phyloP scores from a whole-genome alignment of 2,329 filamentous ascomycete genomes.

The Dendrostoma leiphaemia region DNA sequence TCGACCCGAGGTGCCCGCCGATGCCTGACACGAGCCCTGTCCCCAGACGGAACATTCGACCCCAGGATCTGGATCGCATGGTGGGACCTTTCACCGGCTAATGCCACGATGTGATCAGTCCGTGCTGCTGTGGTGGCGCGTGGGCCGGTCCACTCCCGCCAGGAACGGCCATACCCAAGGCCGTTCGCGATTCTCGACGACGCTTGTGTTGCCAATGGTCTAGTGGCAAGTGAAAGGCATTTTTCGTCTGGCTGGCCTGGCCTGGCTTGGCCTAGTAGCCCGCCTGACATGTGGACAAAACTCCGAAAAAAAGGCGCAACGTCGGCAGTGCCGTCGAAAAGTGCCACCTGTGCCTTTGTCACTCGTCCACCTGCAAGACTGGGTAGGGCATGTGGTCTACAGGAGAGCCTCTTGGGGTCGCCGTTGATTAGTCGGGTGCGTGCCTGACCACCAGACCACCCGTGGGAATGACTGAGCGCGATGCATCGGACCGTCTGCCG shows the following conservation, averaged over 20 bases:
- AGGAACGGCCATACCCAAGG: neutral
- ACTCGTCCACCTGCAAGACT: neutral
- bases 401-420: neutral
- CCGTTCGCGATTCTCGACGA: neutral
- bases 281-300: too few relatives aligned
- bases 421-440: slow-evolving; percentile 1
- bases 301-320: neutral
- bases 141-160: neutral
- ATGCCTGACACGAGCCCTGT: neutral
- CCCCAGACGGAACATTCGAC: neutral
- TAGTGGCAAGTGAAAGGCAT: neutral
- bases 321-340: slow-evolving; percentile 12
- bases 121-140: neutral
- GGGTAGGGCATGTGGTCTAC: too few relatives aligned
- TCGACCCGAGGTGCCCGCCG: neutral
- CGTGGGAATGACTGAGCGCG: too few relatives aligned
- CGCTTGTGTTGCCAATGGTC: neutral
- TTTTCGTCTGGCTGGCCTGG: neutral
- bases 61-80: neutral
- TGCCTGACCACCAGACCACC: slow-evolving; percentile 12
- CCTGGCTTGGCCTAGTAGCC: too few relatives aligned
- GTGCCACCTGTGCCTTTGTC: neutral
- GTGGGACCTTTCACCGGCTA: neutral
- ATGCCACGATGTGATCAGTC: neutral
- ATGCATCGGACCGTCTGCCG: slow-evolving; percentile 4